Percentiles rank a stretch among this genome's conserved stretches.
Conservation (phyloP, 2,329 filamentous ascomycete genomes). For the Hypoxylon sp. region DNA sequence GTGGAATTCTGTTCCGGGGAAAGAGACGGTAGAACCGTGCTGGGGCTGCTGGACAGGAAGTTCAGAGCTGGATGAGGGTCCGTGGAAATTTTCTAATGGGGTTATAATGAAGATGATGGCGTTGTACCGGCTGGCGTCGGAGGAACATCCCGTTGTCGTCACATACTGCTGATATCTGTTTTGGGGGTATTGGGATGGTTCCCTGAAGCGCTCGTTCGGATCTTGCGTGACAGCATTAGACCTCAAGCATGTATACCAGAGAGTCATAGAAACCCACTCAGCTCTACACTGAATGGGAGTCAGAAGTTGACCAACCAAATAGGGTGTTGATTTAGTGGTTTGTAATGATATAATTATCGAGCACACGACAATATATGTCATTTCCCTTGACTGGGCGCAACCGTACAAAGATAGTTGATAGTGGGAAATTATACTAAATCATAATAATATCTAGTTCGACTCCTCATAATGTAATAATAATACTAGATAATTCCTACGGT, state of each 20-base stretch:
- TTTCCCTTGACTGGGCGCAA: neutral
- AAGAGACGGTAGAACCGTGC: slow-evolving; percentile 47
- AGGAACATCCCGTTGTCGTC: slow-evolving; percentile 28
- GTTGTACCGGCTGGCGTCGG: slow-evolving; percentile 23
- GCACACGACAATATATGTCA: neutral
- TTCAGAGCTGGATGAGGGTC: neutral
- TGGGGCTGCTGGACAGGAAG: slow-evolving; percentile 11
- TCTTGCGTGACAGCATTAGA: slow-evolving; percentile 12
- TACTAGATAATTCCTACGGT: neutral
- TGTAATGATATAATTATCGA: neutral
- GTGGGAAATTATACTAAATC: neutral
- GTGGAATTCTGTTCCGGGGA: slow-evolving; percentile 82
- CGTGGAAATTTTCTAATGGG: slow-evolving; percentile 2
- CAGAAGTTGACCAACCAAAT: neutral
- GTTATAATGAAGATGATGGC: slow-evolving; percentile 21
- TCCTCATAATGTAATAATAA: neutral
- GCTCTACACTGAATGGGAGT: slow-evolving; percentile 9
- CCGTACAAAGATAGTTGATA: neutral
- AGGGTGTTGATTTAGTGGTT: neutral
- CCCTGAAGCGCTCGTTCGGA: slow-evolving; percentile 5
- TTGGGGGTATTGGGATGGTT: slow-evolving; percentile 23
- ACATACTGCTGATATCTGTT: slow-evolving; percentile 13
- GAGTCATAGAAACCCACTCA: slow-evolving; percentile 23
- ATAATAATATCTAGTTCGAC: neutral
- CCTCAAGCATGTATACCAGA: slow-evolving; percentile 12